phyloP scores from a whole-genome alignment of 2,329 filamentous ascomycete species.

The Colletotrichum musicola region DNA sequence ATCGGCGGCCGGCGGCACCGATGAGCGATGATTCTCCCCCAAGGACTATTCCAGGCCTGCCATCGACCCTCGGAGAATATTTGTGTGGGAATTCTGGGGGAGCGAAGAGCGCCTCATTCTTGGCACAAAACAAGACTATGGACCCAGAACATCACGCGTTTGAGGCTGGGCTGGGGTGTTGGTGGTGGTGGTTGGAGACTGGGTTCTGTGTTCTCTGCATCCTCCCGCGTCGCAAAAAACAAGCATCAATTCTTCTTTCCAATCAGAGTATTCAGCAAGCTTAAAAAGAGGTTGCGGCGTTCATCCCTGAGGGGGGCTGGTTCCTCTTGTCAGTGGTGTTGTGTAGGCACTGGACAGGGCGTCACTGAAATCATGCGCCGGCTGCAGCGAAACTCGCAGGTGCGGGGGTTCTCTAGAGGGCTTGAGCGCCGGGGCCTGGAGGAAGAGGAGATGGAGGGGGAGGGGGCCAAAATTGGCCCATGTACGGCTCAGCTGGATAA shows the following conservation, averaged over 20 bases:
- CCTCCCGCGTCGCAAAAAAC: not conserved
- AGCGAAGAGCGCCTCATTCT: slow-evolving; percentile 21
- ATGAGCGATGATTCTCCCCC: not conserved
- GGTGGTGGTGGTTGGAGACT: too few relatives aligned
- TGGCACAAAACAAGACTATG: slow-evolving; percentile 19
- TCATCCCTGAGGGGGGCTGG: slow-evolving; percentile 5
- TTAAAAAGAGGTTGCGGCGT: slow-evolving; percentile 9
- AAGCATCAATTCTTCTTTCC: not conserved
- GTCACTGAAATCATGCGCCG: slow-evolving; percentile 17
- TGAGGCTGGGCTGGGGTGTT: slow-evolving; percentile 8
- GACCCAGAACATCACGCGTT: slow-evolving; percentile 18
- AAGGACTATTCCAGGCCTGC: slow-evolving; percentile 7
- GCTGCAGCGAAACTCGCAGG: slow-evolving; percentile 6
- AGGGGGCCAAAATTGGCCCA: not conserved
- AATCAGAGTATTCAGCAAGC: slow-evolving; percentile 16
- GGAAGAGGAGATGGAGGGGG: not conserved
- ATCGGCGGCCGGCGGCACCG: slow-evolving; percentile 20
- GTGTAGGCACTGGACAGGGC: slow-evolving; percentile 2
- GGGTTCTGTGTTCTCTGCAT: not conserved
- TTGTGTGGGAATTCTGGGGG: slow-evolving; percentile 6
- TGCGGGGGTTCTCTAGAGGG: slow-evolving; percentile 5
- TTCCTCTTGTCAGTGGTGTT: slow-evolving; percentile 4
- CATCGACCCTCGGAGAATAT: slow-evolving; percentile 17
- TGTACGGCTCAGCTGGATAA: not conserved
- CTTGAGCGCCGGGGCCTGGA: not conserved